Percentiles rank a stretch among this genome's conserved stretches.
These are phyloP conservation scores for Lepraria neglecta DNA, from an alignment of 495 filamentous ascomycete species.

Conservation along the genomic window DNA sequence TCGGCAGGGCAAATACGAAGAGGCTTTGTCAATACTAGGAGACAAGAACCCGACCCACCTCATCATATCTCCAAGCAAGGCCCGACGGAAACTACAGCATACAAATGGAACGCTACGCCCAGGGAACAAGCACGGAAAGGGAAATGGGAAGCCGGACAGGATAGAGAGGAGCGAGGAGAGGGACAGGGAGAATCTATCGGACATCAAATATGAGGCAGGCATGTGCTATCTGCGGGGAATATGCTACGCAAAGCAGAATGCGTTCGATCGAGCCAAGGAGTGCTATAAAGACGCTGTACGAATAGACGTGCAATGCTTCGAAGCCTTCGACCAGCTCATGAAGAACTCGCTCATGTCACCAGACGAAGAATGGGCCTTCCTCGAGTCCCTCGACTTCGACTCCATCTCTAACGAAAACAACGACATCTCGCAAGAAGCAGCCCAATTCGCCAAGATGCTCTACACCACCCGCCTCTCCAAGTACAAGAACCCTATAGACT, in stretches of 20 bases:
- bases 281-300: slow-evolving; percentile 96
- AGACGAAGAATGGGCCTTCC: slow-evolving; percentile 87
- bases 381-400: slow-evolving; percentile 88
- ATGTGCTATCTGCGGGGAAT: slow-evolving; percentile 95
- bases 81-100: slow-evolving; percentile 54
- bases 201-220: slow-evolving; percentile 80
- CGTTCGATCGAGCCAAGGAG: slow-evolving; percentile 93
- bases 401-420: slow-evolving; percentile 57
- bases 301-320: slow-evolving; percentile 97
- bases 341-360: slow-evolving; percentile 97
- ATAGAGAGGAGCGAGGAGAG: slow-evolving; percentile 56
- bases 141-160: slow-evolving; percentile 40
- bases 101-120: slow-evolving; percentile 45
- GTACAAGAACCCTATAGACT: slow-evolving; percentile 78
- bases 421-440: slow-evolving; percentile 68
- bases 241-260: slow-evolving; percentile 95
- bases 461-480: slow-evolving; percentile 96
- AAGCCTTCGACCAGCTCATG: slow-evolving; percentile 96
- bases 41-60: slow-evolving; percentile 89
- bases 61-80: slow-evolving; percentile 57
- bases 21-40: slow-evolving; percentile 80
- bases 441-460: slow-evolving; percentile 90
- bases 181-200: slow-evolving; percentile 62
- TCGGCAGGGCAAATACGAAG: slow-evolving; percentile 80
- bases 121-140: slow-evolving; percentile 30